phyloP scores from a whole-genome alignment of 768 basidiomycete genomes.

The Xerocomus spinulosus region DNA sequence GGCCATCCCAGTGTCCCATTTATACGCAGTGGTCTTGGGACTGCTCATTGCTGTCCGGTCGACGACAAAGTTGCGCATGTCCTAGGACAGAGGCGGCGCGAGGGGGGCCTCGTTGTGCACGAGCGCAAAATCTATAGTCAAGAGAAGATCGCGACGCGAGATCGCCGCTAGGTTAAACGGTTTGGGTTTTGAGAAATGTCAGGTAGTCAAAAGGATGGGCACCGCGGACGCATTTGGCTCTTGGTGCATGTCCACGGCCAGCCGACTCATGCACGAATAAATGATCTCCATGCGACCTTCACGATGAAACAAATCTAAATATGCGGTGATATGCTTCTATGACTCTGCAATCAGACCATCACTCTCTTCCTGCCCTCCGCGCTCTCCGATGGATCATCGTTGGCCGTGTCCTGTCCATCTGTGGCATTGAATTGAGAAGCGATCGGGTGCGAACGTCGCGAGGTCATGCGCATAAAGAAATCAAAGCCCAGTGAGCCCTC shows the following conservation, averaged over 20 bases:
- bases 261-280: conserved; percentile 1
- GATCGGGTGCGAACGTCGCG: conserved; percentile 11
- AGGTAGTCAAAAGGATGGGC: background rate
- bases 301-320: conserved; percentile 16
- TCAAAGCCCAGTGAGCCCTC: conserved; percentile 67
- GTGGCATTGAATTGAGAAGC: conserved; percentile 31
- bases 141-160: conserved; percentile 26
- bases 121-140: conserved; percentile 13
- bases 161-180: conserved; percentile 26
- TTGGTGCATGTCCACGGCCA: conserved; percentile 15
- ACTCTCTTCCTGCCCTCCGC: conserved; percentile 48
- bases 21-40: conserved; percentile 23
- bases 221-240: conserved; percentile 15
- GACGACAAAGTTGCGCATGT: conserved; percentile 10
- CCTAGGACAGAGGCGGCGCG: conserved; percentile 14
- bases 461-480: conserved; percentile 46
- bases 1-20: conserved; percentile 15
- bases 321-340: conserved; percentile 30
- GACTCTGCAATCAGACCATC: conserved; percentile 35
- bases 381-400: conserved; percentile 35
- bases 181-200: conserved; percentile 16
- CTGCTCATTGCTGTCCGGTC: background rate
- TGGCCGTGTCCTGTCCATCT: conserved; percentile 20
- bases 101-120: conserved; percentile 12
- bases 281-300: conserved; percentile 17